Percentiles rank a stretch among this genome's conserved stretches.
phyloP scores from a whole-genome alignment of 495 filamentous ascomycete genomes.

The Monascus purpureus region DNA sequence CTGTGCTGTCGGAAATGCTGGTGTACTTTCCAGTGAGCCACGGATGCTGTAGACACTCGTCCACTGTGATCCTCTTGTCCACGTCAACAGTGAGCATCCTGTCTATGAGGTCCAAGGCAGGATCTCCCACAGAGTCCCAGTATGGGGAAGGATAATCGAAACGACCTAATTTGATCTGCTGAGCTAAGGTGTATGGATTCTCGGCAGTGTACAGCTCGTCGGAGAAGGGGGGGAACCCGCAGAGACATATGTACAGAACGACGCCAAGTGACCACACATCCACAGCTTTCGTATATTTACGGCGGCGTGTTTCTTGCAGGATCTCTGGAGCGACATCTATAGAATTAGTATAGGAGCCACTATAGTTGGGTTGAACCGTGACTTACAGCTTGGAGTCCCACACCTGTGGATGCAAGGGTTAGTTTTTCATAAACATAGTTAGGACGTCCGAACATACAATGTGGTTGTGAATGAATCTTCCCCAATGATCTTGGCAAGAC shows the following conservation, averaged over 20 bases:
- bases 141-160: constrained; percentile 97
- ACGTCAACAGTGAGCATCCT: constrained; percentile 83
- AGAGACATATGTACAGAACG: constrained; percentile 97
- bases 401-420: constrained; percentile 36
- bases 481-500: constrained; percentile 95
- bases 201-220: constrained; percentile 72
- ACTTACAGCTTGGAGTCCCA: constrained; percentile 79
- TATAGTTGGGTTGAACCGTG: background rate
- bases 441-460: constrained; percentile 35
- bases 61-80: constrained; percentile 69
- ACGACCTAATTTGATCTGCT: constrained; percentile 76
- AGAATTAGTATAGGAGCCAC: constrained; percentile 5
- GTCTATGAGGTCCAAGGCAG: constrained; percentile 87
- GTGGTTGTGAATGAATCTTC: constrained; percentile 98
- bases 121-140: constrained; percentile 87
- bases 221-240: constrained; percentile 93
- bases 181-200: constrained; percentile 73
- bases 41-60: constrained; percentile 81
- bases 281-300: constrained; percentile 87
- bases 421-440: constrained; percentile 4
- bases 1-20: constrained; percentile 68
- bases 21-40: constrained; percentile 53
- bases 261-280: constrained; percentile 97
- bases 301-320: constrained; percentile 56
- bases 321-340: constrained; percentile 93